Evolutionary conservation across 495 filamentous ascomycete genomes (phyloP).

Genomic region (Neurospora pannonica): DNA sequence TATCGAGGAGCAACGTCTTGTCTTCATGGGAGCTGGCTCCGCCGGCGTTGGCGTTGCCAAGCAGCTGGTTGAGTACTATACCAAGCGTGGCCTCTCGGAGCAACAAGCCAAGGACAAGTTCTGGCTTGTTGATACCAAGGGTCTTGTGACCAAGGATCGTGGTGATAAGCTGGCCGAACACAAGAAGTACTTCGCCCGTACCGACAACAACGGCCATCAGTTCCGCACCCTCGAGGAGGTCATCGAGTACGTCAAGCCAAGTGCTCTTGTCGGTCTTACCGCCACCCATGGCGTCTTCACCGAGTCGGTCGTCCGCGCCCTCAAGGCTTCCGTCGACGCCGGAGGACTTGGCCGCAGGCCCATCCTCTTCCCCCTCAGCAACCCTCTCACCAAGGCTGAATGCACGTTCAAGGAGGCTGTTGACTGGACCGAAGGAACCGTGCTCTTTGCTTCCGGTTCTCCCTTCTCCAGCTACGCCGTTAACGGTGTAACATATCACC

Average conservation of each 20-base stretch:
- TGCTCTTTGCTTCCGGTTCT: conserved; percentile 88
- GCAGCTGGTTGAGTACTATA: conserved; percentile 93
- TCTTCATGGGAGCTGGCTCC: conserved; percentile 93
- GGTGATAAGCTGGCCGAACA: conserved; percentile 92
- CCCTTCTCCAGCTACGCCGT: conserved; percentile 73
- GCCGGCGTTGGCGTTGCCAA: conserved; percentile 96
- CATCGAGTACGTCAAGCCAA: conserved; percentile 87
- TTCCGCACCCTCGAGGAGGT: conserved; percentile 84
- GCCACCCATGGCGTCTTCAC: conserved; percentile 94
- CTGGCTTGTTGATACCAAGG: conserved; percentile 96
- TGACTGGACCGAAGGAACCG: conserved; percentile 77
- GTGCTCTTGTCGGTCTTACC: conserved; percentile 87
- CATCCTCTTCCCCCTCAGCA: conserved; percentile 90
- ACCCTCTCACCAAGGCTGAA: conserved; percentile 91
- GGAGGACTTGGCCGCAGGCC: conserved; percentile 70
- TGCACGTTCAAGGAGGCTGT: conserved; percentile 93
- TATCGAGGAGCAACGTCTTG: conserved; percentile 81
- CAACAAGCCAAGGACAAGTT: conserved; percentile 83
- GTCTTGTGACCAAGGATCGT: conserved; percentile 86
- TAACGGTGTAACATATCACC: conserved; percentile 60
- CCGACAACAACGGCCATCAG: conserved; percentile 86
- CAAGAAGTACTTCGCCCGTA: conserved; percentile 94
- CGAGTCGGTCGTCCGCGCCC: conserved; percentile 70
- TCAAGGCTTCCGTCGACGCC: conserved; percentile 53
- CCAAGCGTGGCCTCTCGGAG: conserved; percentile 86